A percentile compares a stretch with the other conserved stretches of the same genome.
phyloP scores from a whole-genome alignment of 345 rosid genomes.

The Cardamine resedifolia region DNA sequence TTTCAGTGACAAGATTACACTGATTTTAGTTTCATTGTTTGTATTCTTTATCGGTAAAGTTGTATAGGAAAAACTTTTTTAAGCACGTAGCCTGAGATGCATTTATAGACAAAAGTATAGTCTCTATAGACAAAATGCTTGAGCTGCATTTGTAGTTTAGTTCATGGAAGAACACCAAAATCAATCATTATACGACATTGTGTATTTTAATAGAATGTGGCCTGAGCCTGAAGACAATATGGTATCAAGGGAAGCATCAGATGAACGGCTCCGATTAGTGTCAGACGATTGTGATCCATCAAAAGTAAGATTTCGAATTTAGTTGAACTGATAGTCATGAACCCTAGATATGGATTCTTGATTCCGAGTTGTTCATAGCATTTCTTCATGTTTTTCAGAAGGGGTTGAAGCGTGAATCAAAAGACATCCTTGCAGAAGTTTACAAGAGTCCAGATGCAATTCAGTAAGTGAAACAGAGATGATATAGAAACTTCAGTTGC shows the following conservation, averaged over 20 bases:
- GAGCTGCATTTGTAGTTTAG: not conserved
- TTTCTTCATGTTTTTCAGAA: conserved; percentile 40
- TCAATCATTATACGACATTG: not conserved
- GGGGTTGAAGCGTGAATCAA: conserved; percentile 53
- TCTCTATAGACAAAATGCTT: not conserved
- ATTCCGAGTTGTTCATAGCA: not conserved
- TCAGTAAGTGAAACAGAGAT: conserved; percentile 48
- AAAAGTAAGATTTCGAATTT: conserved; percentile 46
- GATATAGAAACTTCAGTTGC: not conserved
- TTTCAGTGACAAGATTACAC: not conserved
- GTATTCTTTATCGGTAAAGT: not conserved
- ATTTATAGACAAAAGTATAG: not conserved
- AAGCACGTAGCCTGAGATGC: not conserved
- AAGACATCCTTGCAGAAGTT: conserved; percentile 59
- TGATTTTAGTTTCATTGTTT: not conserved
- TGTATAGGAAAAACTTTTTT: not conserved
- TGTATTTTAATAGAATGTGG: conserved; percentile 67
- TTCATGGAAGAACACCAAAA: conserved; percentile 7
- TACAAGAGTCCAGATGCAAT: conserved; percentile 75
- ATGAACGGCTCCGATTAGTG: conserved; percentile 55
- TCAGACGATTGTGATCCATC: conserved; percentile 73
- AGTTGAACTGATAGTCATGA: not conserved
- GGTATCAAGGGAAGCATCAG: conserved; percentile 47
- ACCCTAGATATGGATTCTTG: not conserved
- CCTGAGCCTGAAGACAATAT: conserved; percentile 65